Evolutionary conservation across 208 protist species (phyloP).

Genomic region (Angomonas ambiguus): DNA sequence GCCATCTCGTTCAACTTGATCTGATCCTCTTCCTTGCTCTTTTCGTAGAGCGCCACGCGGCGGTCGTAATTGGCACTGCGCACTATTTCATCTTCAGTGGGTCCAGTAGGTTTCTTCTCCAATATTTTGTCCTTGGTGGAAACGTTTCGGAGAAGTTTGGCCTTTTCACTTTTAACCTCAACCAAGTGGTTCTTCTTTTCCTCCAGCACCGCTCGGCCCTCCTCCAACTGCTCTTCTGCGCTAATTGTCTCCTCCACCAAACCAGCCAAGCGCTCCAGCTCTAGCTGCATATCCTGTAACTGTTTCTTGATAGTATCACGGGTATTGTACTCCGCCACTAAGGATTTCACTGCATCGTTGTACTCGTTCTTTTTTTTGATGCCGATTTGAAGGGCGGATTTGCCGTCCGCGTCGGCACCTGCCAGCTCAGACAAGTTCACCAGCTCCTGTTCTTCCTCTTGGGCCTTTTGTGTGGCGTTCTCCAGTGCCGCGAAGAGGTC

Average conservation of each 20-base stretch:
- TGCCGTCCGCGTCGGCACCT: conserved; percentile 27
- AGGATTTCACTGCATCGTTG: conserved; percentile 19
- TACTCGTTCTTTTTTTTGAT: conserved; percentile 30
- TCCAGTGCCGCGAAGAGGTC: conserved; percentile 16
- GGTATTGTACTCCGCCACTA: conserved; percentile 29
- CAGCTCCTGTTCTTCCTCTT: conserved; percentile 34
- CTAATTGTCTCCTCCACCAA: conserved; percentile 44
- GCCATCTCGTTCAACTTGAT: conserved; percentile 52
- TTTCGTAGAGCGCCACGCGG: conserved; percentile 46
- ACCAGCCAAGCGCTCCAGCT: conserved; percentile 39
- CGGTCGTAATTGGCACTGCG: conserved; percentile 54
- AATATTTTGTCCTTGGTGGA: conserved; percentile 47
- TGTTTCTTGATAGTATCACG: conserved; percentile 39
- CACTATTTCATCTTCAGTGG: conserved; percentile 41
- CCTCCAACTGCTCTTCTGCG: conserved; percentile 41
- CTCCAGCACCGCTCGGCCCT: conserved; percentile 40
- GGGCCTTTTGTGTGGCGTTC: conserved; percentile 19
- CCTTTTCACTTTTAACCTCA: conserved; percentile 34
- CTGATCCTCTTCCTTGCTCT: conserved; percentile 43
- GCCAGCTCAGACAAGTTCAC: conserved; percentile 29
- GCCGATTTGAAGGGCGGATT: conserved; percentile 15
- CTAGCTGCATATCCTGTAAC: conserved; percentile 33
- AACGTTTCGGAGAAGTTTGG: conserved; percentile 24
- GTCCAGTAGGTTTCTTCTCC: conserved; percentile 32
- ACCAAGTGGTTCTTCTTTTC: conserved; percentile 50